These are phyloP conservation scores for Penicillium crystallinum DNA, from an alignment of 495 filamentous ascomycete genomes.

Conservation along the genomic window DNA sequence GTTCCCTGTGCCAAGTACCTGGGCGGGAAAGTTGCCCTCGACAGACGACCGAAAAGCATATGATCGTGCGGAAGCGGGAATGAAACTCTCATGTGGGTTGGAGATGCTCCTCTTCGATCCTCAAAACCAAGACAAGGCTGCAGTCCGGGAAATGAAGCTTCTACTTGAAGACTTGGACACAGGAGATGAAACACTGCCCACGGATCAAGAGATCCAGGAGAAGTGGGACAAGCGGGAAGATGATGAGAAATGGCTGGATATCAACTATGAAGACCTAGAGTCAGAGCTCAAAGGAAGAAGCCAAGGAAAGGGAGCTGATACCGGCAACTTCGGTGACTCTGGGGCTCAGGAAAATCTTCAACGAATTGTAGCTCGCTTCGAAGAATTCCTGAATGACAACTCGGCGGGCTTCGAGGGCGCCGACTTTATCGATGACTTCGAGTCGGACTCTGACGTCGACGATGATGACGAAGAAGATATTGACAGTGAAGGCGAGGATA, in stretches of 20 bases:
- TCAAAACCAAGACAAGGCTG: constrained; percentile 57
- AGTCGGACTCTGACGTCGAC: constrained; percentile 49
- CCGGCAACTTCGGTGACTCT: constrained; percentile 69
- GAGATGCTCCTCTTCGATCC: constrained; percentile 76
- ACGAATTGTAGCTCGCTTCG: constrained; percentile 86
- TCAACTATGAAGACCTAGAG: constrained; percentile 86
- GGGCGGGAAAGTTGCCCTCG: constrained; percentile 43
- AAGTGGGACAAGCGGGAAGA: constrained; percentile 67
- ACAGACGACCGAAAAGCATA: constrained; percentile 35
- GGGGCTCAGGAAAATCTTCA: constrained; percentile 75
- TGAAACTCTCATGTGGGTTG: constrained; percentile 86
- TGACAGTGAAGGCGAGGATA: constrained; percentile 61
- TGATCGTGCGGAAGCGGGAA: constrained; percentile 63
- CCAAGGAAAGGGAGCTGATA: constrained; percentile 27
- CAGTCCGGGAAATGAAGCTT: constrained; percentile 66
- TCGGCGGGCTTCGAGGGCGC: constrained; percentile 72
- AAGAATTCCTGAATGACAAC: constrained; percentile 89
- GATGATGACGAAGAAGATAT: constrained; percentile 56
- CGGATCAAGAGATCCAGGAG: constrained; percentile 61
- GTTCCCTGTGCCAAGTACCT: constrained; percentile 64
- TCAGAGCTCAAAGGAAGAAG: constrained; percentile 60
- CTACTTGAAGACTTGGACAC: constrained; percentile 65
- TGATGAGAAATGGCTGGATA: constrained; percentile 88
- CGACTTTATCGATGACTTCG: constrained; percentile 64
- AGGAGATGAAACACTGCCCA: constrained; percentile 60